Conservation (phyloP, 2,329 filamentous ascomycete genomes). For the Botrytis squamosa region DNA sequence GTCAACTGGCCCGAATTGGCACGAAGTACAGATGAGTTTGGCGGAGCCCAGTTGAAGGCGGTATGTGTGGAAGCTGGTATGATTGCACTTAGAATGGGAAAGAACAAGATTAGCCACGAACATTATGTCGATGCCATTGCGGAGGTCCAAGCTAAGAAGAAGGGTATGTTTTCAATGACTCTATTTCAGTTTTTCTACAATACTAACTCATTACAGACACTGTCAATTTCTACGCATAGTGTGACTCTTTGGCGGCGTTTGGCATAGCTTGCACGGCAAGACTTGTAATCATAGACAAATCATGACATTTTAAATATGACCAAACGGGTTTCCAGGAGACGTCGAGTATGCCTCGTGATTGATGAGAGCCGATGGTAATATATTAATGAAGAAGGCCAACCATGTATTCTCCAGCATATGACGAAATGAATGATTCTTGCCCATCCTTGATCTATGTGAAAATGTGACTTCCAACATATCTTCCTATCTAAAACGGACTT, state of each 20-base stretch:
- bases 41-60: slow-evolving; percentile 95
- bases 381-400: slow-evolving; percentile 1
- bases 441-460: neutral
- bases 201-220: slow-evolving; percentile 30
- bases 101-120: slow-evolving; percentile 96
- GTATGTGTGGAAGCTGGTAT: slow-evolving; percentile 99
- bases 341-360: slow-evolving; percentile 6
- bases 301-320: slow-evolving; percentile 24
- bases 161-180: slow-evolving; percentile 25
- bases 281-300: slow-evolving; percentile 38
- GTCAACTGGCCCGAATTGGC: slow-evolving; percentile 97
- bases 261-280: slow-evolving; percentile 33
- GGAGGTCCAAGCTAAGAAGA: slow-evolving; percentile 90
- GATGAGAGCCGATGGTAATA: neutral
- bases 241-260: slow-evolving; percentile 29
- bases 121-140: slow-evolving; percentile 98
- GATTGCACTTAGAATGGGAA: slow-evolving; percentile 92
- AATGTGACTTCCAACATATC: neutral
- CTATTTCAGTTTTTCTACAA: slow-evolving; percentile 34
- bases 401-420: neutral
- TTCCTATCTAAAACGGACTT: neutral
- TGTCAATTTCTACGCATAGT: slow-evolving; percentile 38
- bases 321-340: neutral
- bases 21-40: slow-evolving; percentile 96
- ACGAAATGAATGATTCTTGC: neutral